A percentile compares a stretch with the other conserved stretches of the same genome.
Evolutionary conservation across 148 eudicot species (phyloP).

Genomic region (Heliamphora exappendiculata): DNA sequence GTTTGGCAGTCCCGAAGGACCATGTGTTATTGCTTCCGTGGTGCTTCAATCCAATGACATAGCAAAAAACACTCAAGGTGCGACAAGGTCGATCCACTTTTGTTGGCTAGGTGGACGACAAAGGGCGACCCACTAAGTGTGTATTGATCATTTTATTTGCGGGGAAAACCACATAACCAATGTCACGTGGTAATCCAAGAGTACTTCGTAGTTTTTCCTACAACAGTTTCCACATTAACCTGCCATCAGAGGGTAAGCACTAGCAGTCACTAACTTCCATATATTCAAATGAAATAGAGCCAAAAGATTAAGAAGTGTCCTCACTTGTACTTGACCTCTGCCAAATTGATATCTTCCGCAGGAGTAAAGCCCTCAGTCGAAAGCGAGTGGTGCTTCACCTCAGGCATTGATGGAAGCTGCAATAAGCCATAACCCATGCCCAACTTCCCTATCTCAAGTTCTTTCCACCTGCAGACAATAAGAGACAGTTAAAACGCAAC

Average conservation of each 20-base stretch:
- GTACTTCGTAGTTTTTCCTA: no score
- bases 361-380: constrained; percentile 64
- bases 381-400: constrained; percentile 63
- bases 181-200: no score
- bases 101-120: no score
- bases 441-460: constrained; percentile 79
- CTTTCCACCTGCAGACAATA: constrained; percentile 51
- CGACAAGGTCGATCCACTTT: no score
- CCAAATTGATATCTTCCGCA: constrained; percentile 60
- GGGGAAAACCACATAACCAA: no score
- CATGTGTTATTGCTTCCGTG: no score
- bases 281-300: background rate
- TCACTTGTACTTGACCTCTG: constrained; percentile 87
- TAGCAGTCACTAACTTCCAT: constrained; percentile 3
- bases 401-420: constrained; percentile 79
- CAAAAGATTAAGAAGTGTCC: constrained; percentile 14
- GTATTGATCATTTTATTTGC: no score
- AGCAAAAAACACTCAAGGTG: no score
- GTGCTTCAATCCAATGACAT: no score
- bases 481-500: background rate
- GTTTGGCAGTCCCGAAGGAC: no score
- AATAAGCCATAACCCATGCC: constrained; percentile 91
- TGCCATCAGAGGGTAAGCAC: background rate
- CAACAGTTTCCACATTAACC: background rate
- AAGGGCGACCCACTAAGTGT: no score